Percentiles rank a stretch among this genome's conserved stretches.
Conservation (phyloP, 129 eudicot genomes). For the Flaveria bidentis region DNA sequence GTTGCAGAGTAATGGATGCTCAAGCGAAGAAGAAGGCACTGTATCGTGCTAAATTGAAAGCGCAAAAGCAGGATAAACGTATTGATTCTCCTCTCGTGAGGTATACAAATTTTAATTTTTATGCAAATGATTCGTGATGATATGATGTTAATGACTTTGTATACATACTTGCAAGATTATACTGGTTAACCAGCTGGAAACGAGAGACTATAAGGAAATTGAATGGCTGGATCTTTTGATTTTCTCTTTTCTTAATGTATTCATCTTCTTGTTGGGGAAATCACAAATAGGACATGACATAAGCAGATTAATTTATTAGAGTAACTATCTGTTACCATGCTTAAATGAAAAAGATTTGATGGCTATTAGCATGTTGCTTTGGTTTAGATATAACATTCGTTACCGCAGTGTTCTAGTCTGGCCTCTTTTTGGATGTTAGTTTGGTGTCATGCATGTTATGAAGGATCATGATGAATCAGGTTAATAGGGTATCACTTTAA, state of each 20-base stretch:
- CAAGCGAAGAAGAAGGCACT: slow-evolving; percentile 73
- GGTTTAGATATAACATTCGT: not conserved
- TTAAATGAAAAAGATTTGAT: slow-evolving; percentile 5
- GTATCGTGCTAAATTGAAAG: slow-evolving; percentile 76
- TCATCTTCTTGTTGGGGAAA: no score
- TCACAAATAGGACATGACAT: no score
- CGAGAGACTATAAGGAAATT: not conserved
- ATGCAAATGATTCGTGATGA: not conserved
- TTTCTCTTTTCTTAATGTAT: no score
- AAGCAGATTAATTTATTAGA: not conserved
- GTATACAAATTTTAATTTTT: slow-evolving; percentile 31
- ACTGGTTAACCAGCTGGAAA: not conserved
- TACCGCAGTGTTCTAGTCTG: not conserved
- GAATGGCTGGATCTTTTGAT: not conserved
- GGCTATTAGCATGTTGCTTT: slow-evolving; percentile 15
- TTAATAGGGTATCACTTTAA: slow-evolving; percentile 3
- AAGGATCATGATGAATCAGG: slow-evolving; percentile 17
- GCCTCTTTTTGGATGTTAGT: not conserved
- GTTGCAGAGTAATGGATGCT: slow-evolving; percentile 57
- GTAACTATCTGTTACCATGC: slow-evolving; percentile 2
- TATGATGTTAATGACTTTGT: not conserved
- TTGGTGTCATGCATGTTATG: not conserved
- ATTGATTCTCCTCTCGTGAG: slow-evolving; percentile 89
- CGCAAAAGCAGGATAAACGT: slow-evolving; percentile 65
- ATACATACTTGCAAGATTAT: not conserved